Evolutionary conservation across 352 stramenopile species (phyloP).

Genomic region (Globisporangium uncinulatum): DNA sequence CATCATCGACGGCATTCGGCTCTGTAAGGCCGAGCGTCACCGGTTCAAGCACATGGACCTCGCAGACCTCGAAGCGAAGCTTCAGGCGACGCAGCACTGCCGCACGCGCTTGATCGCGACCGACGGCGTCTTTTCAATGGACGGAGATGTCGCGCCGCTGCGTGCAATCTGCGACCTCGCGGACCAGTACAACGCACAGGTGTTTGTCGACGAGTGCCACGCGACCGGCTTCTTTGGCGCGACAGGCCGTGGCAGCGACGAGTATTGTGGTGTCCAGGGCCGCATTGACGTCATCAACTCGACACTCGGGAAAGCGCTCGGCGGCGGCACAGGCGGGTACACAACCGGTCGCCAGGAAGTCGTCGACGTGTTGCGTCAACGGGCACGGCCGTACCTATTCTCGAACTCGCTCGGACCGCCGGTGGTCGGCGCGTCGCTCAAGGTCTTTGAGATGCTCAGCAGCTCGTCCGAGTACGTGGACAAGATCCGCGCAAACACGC

Average conservation of each 20-base stretch:
- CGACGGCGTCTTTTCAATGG: slow-evolving; percentile 95
- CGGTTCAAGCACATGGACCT: slow-evolving; percentile 94
- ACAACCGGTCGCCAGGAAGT: slow-evolving; percentile 87
- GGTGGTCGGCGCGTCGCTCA: slow-evolving; percentile 91
- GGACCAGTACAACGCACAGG: slow-evolving; percentile 90
- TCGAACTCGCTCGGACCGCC: slow-evolving; percentile 91
- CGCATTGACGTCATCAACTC: slow-evolving; percentile 94
- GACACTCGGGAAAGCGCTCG: slow-evolving; percentile 92
- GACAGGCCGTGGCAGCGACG: slow-evolving; percentile 89
- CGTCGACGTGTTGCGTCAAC: slow-evolving; percentile 90
- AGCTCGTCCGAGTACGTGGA: slow-evolving; percentile 82
- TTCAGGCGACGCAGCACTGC: slow-evolving; percentile 87
- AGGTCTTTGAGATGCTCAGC: slow-evolving; percentile 92
- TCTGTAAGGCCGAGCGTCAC: slow-evolving; percentile 92
- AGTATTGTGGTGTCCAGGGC: slow-evolving; percentile 88
- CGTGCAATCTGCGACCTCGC: slow-evolving; percentile 88
- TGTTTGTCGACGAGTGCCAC: slow-evolving; percentile 94
- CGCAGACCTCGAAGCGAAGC: slow-evolving; percentile 84
- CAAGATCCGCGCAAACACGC: slow-evolving; percentile 86
- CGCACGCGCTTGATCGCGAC: slow-evolving; percentile 90
- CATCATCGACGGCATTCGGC: slow-evolving; percentile 93
- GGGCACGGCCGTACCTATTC: slow-evolving; percentile 91
- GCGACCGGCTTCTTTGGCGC: slow-evolving; percentile 91
- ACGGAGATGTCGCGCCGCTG: slow-evolving; percentile 91
- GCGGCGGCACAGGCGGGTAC: slow-evolving; percentile 91